Conservation (phyloP, 2,329 filamentous ascomycete species). For the Ascochyta fabae region DNA sequence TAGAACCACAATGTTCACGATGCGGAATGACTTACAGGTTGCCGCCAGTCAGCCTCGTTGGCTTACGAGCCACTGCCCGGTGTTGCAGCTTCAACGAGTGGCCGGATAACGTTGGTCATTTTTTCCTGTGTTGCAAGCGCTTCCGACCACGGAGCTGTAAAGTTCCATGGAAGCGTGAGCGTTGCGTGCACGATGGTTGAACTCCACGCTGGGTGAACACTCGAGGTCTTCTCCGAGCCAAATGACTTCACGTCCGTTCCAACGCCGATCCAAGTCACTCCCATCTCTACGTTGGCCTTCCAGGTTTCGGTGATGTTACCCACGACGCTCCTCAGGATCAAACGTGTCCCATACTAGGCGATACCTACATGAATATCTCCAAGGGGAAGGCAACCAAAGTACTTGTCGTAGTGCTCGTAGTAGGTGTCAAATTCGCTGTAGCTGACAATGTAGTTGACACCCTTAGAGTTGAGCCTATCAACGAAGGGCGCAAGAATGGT, state of each 20-base stretch:
- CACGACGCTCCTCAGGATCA: slow-evolving; percentile 26
- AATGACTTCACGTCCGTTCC: slow-evolving; percentile 21
- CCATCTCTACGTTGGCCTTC: slow-evolving; percentile 23
- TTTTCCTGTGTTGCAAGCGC: slow-evolving; percentile 21
- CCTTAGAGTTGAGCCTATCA: slow-evolving; percentile 16
- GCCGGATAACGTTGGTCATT: slow-evolving; percentile 27
- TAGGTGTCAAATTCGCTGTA: slow-evolving; percentile 25
- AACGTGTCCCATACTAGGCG: slow-evolving; percentile 25
- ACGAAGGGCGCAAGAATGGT: slow-evolving; percentile 28
- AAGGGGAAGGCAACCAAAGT: slow-evolving; percentile 29
- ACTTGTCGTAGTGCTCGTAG: slow-evolving; percentile 33
- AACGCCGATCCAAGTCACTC: slow-evolving; percentile 29
- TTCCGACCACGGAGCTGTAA: slow-evolving; percentile 28
- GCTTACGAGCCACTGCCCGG: slow-evolving; percentile 31
- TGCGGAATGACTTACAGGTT: too few relatives aligned
- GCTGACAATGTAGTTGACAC: slow-evolving; percentile 19
- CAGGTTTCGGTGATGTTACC: slow-evolving; percentile 21
- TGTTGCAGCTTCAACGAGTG: slow-evolving; percentile 26
- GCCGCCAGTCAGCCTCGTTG: slow-evolving; percentile 32
- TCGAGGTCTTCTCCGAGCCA: slow-evolving; percentile 24
- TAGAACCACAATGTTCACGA: too few relatives aligned
- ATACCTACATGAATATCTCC: slow-evolving; percentile 30
- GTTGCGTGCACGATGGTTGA: slow-evolving; percentile 27
- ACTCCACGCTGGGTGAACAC: slow-evolving; percentile 34
- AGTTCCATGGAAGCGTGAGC: slow-evolving; percentile 27